These are phyloP conservation scores for Candida buenavistaensis DNA, from an alignment of 1,139 yeast genomes.

Conservation along the genomic window DNA sequence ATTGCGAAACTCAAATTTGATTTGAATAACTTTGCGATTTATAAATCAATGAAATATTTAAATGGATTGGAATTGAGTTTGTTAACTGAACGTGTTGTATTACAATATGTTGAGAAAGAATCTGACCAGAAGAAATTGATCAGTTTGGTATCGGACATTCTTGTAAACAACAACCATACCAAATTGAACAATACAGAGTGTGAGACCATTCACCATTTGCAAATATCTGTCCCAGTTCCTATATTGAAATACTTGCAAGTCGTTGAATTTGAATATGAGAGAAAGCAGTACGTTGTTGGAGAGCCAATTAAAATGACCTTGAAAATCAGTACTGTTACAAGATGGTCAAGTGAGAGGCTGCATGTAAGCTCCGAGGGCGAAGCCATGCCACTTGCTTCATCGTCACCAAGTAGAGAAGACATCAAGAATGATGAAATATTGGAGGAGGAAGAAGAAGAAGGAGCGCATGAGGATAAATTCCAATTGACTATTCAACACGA, in stretches of 20 bases:
- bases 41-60: conserved; percentile 22
- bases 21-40: conserved; percentile 38
- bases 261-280: conserved; percentile 44
- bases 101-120: conserved; percentile 16
- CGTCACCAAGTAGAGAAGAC: conserved; percentile 22
- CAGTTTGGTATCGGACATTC: conserved; percentile 14
- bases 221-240: conserved; percentile 56
- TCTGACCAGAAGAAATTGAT: conserved; percentile 17
- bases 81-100: conserved; percentile 16
- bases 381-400: conserved; percentile 25
- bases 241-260: conserved; percentile 50
- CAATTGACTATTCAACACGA: conserved; percentile 35
- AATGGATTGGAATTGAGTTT: conserved; percentile 19
- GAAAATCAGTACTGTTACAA: conserved; percentile 42
- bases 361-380: conserved; percentile 13
- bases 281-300: conserved; percentile 57
- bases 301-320: conserved; percentile 54
- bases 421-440: neutral
- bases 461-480: conserved; percentile 16
- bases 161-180: conserved; percentile 5
- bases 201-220: conserved; percentile 22
- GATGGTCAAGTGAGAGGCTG: conserved; percentile 34
- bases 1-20: conserved; percentile 31
- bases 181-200: neutral
- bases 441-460: neutral